These are phyloP conservation scores for Xylaria sp. DNA, from an alignment of 2,329 filamentous ascomycete species.

Conservation along the genomic window DNA sequence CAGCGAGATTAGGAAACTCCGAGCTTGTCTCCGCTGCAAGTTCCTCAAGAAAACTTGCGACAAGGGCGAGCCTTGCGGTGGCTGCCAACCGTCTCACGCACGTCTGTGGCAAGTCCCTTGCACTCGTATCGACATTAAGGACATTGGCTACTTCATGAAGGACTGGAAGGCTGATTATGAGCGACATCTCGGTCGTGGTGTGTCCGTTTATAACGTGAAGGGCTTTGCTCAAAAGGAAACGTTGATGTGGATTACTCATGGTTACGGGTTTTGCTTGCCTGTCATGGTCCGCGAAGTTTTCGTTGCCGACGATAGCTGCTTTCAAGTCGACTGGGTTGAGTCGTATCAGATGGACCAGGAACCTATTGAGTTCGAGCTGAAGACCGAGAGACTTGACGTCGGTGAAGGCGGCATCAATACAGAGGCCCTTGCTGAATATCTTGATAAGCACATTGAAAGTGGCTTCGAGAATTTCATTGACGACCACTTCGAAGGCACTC, in stretches of 20 bases:
- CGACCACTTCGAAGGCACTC: slow-evolving; percentile 95
- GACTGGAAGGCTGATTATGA: slow-evolving; percentile 99
- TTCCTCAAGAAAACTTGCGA: slow-evolving; percentile 99
- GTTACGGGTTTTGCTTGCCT: slow-evolving; percentile 91
- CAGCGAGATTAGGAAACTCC: slow-evolving; percentile 93
- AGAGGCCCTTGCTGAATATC: slow-evolving; percentile 85
- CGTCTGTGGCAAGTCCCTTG: slow-evolving; percentile 97
- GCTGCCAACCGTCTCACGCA: slow-evolving; percentile 94
- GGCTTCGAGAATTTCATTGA: slow-evolving; percentile 94
- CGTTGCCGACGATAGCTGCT: slow-evolving; percentile 91
- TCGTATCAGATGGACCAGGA: slow-evolving; percentile 74
- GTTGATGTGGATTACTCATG: slow-evolving; percentile 92
- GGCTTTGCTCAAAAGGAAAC: slow-evolving; percentile 76
- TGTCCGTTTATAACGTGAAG: slow-evolving; percentile 95
- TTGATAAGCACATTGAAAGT: slow-evolving; percentile 93
- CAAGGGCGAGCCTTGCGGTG: slow-evolving; percentile 94
- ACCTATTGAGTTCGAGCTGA: slow-evolving; percentile 83
- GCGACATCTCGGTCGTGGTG: slow-evolving; percentile 84
- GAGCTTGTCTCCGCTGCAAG: slow-evolving; percentile 94
- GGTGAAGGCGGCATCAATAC: slow-evolving; percentile 88
- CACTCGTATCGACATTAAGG: slow-evolving; percentile 98
- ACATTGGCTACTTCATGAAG: slow-evolving; percentile 98
- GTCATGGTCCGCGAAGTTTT: slow-evolving; percentile 95
- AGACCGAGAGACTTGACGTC: slow-evolving; percentile 88
- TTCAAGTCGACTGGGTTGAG: slow-evolving; percentile 94